A percentile compares a stretch with the other conserved stretches of the same genome.
Evolutionary conservation across 345 rosid genomes (phyloP).

Genomic region (Psidium guajava): DNA sequence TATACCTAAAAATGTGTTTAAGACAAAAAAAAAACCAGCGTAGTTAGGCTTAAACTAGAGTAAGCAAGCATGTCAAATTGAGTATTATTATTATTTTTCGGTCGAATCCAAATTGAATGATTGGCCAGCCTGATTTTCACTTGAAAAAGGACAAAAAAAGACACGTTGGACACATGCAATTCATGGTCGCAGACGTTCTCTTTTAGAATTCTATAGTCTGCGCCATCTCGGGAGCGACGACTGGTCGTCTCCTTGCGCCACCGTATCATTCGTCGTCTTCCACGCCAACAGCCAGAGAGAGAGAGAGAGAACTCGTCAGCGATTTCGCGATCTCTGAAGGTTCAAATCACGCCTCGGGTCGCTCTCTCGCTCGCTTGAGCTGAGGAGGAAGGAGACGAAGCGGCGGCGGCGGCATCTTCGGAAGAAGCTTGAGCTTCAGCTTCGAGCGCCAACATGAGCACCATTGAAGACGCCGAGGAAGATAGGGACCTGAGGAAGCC

Average conservation of each 20-base stretch:
- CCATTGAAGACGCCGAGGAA: conserved; percentile 45
- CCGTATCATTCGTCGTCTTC: neutral
- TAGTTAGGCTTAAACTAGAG: neutral
- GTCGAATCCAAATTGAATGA: no score
- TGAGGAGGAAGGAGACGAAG: neutral
- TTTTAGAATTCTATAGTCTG: neutral
- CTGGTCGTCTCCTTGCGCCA: neutral
- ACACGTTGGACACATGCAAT: neutral
- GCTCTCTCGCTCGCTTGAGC: no score
- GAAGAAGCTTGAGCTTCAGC: neutral
- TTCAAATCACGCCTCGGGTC: neutral
- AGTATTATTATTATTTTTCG: neutral
- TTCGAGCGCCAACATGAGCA: conserved; percentile 20
- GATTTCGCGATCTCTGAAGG: neutral
- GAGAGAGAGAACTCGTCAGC: neutral
- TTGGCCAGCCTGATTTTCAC: neutral
- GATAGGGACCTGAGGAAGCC: conserved; percentile 46
- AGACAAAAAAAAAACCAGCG: neutral
- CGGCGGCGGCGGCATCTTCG: neutral
- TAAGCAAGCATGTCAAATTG: neutral
- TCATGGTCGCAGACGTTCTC: neutral
- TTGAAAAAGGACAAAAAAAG: neutral
- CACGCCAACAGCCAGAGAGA: neutral
- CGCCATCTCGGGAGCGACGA: neutral
- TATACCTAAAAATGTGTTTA: neutral